These are phyloP conservation scores for Ogataea parapolymorpha DNA, from an alignment of 805 yeast genomes.

Conservation along the genomic window DNA sequence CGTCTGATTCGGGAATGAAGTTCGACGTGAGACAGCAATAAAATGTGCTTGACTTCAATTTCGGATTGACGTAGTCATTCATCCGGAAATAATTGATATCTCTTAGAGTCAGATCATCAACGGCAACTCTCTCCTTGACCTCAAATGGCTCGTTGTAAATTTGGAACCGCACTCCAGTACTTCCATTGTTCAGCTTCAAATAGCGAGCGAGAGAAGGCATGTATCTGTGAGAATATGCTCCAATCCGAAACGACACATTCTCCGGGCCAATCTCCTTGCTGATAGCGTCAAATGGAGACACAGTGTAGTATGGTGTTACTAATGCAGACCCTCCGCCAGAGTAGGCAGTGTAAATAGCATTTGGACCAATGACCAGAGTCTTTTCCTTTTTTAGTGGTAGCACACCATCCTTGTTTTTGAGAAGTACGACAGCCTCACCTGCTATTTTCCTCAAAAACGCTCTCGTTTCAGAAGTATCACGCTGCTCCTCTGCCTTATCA, in stretches of 20 bases:
- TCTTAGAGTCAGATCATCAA: constrained; percentile 6
- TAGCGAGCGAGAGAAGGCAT: constrained; percentile 33
- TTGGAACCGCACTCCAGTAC: constrained; percentile 23
- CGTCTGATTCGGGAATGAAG: constrained; percentile 46
- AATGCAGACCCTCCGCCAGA: constrained; percentile 63
- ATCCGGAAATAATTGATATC: constrained; percentile 12
- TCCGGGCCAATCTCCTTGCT: constrained; percentile 27
- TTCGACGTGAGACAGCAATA: constrained; percentile 44
- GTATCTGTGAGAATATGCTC: constrained; percentile 35
- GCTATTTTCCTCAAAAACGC: constrained; percentile 42
- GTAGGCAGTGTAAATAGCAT: constrained; percentile 26
- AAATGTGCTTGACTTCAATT: constrained; percentile 33
- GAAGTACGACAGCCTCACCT: constrained; percentile 50
- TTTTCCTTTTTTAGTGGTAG: constrained; percentile 47
- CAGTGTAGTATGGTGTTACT: constrained; percentile 43
- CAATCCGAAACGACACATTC: constrained; percentile 20
- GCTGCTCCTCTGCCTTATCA: constrained; percentile 36
- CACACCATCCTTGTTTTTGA: constrained; percentile 43
- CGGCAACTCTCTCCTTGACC: constrained; percentile 18
- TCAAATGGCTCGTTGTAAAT: constrained; percentile 25
- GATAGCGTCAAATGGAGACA: constrained; percentile 49
- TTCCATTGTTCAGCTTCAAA: constrained; percentile 15
- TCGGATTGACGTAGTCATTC: constrained; percentile 9
- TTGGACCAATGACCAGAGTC: constrained; percentile 49
- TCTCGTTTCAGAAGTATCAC: constrained; percentile 48